Percentiles rank a stretch among this genome's conserved stretches.
These are phyloP conservation scores for Rubroshorea leprosula DNA, from an alignment of 345 rosid genomes.

Conservation along the genomic window DNA sequence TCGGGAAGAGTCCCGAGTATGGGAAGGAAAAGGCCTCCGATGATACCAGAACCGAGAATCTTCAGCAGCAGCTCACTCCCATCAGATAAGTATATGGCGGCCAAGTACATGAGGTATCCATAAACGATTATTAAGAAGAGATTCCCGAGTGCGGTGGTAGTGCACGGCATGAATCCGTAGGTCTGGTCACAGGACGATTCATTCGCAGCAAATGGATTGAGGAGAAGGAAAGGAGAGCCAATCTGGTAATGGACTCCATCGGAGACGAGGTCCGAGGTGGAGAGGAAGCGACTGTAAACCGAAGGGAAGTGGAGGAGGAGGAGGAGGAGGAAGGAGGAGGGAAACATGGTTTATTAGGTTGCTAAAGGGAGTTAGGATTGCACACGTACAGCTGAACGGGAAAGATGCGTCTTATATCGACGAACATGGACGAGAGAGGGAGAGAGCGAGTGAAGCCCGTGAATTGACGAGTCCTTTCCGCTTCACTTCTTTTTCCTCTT, in stretches of 20 bases:
- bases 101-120: conserved; percentile 68
- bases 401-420: too few relatives aligned
- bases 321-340: conserved; percentile 19
- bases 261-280: conserved; percentile 38
- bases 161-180: conserved; percentile 88
- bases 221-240: conserved; percentile 4
- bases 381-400: too few relatives aligned
- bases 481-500: too few relatives aligned
- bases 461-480: too few relatives aligned
- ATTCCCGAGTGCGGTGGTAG: conserved; percentile 61
- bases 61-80: conserved; percentile 85
- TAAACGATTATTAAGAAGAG: conserved; percentile 64
- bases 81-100: conserved; percentile 63
- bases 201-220: conserved; percentile 15
- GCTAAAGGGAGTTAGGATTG: background rate
- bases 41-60: conserved; percentile 84
- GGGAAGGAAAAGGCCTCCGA: conserved; percentile 88
- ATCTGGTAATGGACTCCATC: conserved; percentile 34
- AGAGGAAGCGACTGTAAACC: conserved; percentile 30
- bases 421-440: too few relatives aligned
- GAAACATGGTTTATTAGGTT: conserved; percentile 20
- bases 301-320: conserved; percentile 22
- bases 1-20: conserved; percentile 88
- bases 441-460: too few relatives aligned
- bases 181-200: conserved; percentile 69